These are phyloP conservation scores for Lentinus brumalis DNA, from an alignment of 768 basidiomycete genomes.

Conservation along the genomic window DNA sequence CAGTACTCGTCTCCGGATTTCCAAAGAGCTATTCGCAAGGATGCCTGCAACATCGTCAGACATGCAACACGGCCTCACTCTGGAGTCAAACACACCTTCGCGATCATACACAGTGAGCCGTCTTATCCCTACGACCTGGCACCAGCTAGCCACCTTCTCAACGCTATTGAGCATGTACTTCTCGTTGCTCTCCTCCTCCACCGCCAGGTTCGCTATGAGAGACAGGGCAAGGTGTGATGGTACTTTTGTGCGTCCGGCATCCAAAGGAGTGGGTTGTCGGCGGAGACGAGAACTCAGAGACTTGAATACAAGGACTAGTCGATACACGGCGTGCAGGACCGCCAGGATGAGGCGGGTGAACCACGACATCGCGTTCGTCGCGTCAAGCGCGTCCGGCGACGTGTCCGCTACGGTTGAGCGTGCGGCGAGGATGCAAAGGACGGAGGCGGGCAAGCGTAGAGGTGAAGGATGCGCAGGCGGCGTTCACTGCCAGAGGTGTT, in stretches of 20 bases:
- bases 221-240: conserved; percentile 71
- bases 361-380: conserved; percentile 42
- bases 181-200: conserved; percentile 39
- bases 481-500: not conserved
- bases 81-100: conserved; percentile 51
- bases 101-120: conserved; percentile 74
- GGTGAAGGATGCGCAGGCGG: not conserved
- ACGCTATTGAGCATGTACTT: conserved; percentile 54
- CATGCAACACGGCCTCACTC: conserved; percentile 19
- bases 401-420: conserved; percentile 1
- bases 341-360: conserved; percentile 51
- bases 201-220: conserved; percentile 44
- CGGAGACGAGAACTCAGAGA: conserved; percentile 30
- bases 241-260: conserved; percentile 52
- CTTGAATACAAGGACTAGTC: conserved; percentile 42
- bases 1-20: conserved; percentile 42
- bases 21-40: conserved; percentile 28
- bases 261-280: conserved; percentile 48
- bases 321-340: conserved; percentile 61
- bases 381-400: conserved; percentile 14
- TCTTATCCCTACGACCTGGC: conserved; percentile 58
- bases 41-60: conserved; percentile 11
- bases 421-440: not conserved
- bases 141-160: conserved; percentile 59
- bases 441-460: not conserved